Conservation (phyloP, 768 basidiomycete genomes). For the Dentipellis fragilis region DNA sequence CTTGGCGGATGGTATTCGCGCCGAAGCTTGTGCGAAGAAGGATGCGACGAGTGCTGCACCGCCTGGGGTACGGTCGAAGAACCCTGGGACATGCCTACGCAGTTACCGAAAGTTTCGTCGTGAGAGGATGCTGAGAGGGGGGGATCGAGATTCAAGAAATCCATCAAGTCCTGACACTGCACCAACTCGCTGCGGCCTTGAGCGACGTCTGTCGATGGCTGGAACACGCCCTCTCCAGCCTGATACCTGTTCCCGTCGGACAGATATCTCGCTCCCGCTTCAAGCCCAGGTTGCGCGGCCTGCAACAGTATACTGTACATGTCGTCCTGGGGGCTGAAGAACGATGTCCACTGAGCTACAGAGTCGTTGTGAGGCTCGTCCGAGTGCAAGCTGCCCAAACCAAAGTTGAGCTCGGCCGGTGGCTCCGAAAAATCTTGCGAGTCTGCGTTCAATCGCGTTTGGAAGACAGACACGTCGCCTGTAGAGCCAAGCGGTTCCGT, state of each 20-base stretch:
- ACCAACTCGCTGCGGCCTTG: neutral
- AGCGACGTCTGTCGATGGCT: neutral
- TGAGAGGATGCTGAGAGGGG: neutral
- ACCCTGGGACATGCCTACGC: neutral
- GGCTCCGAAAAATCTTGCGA: neutral
- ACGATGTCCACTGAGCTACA: neutral
- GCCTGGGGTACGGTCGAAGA: neutral
- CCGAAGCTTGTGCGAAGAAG: neutral
- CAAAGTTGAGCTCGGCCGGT: neutral
- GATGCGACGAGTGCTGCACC: neutral
- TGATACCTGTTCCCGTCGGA: too few relatives aligned
- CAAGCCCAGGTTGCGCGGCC: neutral
- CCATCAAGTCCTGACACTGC: neutral
- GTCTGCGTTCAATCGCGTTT: neutral
- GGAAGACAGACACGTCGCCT: neutral
- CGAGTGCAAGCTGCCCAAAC: neutral
- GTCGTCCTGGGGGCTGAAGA: neutral
- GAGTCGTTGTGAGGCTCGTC: neutral
- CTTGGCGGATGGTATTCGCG: constrained; percentile 2
- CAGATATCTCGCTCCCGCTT: neutral
- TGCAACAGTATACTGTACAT: too few relatives aligned
- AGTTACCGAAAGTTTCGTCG: neutral
- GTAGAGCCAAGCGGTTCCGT: neutral
- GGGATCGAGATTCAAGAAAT: neutral
- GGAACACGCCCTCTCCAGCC: neutral